Evolutionary conservation across 805 yeast genomes (phyloP), one percentile per base, ranked within the genome.

Genomic region (Metschnikowia koreensis): DNA sequence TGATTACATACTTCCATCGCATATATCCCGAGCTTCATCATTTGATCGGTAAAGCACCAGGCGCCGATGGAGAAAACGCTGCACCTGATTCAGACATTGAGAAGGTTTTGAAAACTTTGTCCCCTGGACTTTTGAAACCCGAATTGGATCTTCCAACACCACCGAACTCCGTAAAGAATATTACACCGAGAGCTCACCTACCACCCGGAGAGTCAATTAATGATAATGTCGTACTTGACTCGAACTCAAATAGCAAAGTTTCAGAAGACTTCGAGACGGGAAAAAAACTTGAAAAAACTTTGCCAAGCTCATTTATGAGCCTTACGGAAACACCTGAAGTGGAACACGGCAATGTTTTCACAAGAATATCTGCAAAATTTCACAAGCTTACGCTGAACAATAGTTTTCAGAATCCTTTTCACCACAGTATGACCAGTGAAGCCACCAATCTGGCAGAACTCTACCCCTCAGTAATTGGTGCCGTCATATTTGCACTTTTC

Each of bases 391-490:
- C 39, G 12, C 28, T 10, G 26, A 41, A 44, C n/a, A 34, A 33
- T 11, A 6, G 26, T 6, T 48, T 48, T 26, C 52, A 40, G 22
- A 51, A 33, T 33, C 36, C 44, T 15, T 52, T 52, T n/a, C 52
- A 38, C 17, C 38, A 28, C 11, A 28, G 38, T 16, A 31, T 48
- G 42, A 31, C 43, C 11, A 52, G 48, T 33, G 56, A 41, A 13
- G 58, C 54, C 12, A 41, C 50, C 12, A 36, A 41, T 10, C 46
- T 33, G 40, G 40, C 48, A 6, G 55, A 50, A 36, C 34, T 44
- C 1, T 47, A 45, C 22, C 54, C 59, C 3, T 56, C 59, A 17
- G 41, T 48, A 3, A 27, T 56, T 10, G 59, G 51, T 7, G 57
- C 48, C 3, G 57, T 56, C 36, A 51, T 48, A 1, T 48, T 56